Conservation (phyloP, 1,284 basidiomycete species). For the Exobasidium rhododendri region DNA sequence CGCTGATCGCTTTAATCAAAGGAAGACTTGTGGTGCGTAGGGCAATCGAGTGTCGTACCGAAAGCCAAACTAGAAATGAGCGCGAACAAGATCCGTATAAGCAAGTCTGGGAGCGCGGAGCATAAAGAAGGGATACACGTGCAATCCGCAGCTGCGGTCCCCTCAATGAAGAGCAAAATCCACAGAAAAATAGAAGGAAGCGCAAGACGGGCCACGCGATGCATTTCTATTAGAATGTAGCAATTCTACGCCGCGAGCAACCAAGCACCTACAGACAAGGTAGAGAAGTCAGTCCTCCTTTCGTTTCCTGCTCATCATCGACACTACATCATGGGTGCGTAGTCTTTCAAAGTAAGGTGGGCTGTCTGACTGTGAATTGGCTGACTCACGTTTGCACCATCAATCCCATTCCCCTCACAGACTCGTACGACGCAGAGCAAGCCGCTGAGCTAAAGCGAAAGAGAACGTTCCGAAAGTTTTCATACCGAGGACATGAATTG, state of each 20-base stretch:
- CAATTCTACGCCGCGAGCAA: background rate
- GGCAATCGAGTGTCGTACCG: background rate
- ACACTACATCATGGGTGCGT: background rate
- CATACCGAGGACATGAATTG: constrained; percentile 87
- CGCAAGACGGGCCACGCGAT: background rate
- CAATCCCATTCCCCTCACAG: constrained; percentile 16
- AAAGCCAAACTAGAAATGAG: too few species aligned
- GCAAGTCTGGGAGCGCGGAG: too few species aligned
- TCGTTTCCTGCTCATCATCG: background rate
- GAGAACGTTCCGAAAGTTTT: constrained; percentile 97
- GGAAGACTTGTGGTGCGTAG: constrained; percentile 72
- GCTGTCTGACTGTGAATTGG: too few species aligned
- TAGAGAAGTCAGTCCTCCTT: too few species aligned
- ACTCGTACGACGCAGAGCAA: constrained; percentile 54
- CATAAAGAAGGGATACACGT: background rate
- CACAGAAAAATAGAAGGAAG: background rate
- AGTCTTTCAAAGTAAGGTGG: background rate
- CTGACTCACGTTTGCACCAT: too few species aligned
- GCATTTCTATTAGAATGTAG: background rate
- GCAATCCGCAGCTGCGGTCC: background rate
- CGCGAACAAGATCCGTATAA: too few species aligned
- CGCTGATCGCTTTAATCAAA: constrained; percentile 57
- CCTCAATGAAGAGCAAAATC: background rate
- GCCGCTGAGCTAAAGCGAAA: constrained; percentile 64
- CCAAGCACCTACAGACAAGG: too few species aligned